These are phyloP conservation scores for Celoporthe dispersa DNA, from an alignment of 2,329 filamentous ascomycete genomes.

Conservation along the genomic window DNA sequence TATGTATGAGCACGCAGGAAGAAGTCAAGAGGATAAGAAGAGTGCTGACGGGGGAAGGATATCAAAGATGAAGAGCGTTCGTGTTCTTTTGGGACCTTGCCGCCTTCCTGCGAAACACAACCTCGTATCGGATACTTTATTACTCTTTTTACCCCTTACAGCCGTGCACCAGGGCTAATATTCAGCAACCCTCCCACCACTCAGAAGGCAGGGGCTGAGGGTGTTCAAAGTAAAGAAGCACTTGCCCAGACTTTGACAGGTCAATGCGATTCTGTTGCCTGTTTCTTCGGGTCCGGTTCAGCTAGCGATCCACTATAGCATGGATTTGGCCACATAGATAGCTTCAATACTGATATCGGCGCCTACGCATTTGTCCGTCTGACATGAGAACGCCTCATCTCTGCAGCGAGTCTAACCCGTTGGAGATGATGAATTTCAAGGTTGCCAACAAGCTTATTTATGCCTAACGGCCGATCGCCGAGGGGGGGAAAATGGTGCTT, in stretches of 20 bases:
- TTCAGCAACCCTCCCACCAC: neutral
- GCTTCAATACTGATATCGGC: neutral
- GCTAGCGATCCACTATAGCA: neutral
- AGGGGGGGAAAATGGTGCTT: neutral
- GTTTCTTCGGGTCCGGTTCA: neutral
- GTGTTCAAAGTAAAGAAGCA: neutral
- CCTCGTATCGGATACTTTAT: neutral
- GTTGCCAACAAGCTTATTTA: neutral
- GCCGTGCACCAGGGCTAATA: neutral
- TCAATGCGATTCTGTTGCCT: neutral
- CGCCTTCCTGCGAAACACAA: neutral
- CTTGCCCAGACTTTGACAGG: neutral
- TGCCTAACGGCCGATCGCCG: neutral
- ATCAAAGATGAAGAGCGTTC: neutral
- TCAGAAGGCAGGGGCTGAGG: neutral
- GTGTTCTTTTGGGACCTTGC: neutral
- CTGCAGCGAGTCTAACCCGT: neutral
- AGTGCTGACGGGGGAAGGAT: neutral
- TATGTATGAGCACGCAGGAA: neutral
- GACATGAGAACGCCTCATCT: constrained; percentile 1
- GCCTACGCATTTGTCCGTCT: neutral
- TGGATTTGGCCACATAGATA: neutral
- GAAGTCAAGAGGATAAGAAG: neutral
- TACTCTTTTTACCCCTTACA: neutral
- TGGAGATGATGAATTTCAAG: neutral